Conservation (phyloP, 2,329 filamentous ascomycete species). For the Sporothrix schenckii region DNA sequence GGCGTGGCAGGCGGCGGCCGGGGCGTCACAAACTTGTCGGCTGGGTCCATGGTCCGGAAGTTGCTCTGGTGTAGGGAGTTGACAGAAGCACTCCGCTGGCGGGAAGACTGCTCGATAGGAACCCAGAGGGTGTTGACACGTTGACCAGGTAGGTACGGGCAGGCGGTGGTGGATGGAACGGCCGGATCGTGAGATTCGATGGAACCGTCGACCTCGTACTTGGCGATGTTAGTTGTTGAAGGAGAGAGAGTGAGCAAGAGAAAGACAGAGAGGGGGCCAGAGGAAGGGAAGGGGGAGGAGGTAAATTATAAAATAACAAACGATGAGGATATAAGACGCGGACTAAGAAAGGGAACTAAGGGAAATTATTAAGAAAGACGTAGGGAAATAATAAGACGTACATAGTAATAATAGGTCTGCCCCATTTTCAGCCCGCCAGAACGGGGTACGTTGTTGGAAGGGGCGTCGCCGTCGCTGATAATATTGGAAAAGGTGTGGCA, state of each 20-base stretch:
- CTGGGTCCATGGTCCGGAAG: conserved; percentile 75
- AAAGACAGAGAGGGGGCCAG: conserved; percentile 25
- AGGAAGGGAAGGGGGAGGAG: background rate
- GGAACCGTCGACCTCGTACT: conserved; percentile 84
- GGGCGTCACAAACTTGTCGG: conserved; percentile 73
- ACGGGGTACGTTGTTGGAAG: conserved; percentile 55
- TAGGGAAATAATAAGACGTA: conserved; percentile 51
- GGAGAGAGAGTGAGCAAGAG: background rate
- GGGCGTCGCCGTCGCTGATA: conserved; percentile 72
- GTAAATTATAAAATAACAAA: background rate
- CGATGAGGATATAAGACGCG: conserved; percentile 13
- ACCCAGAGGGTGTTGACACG: conserved; percentile 82
- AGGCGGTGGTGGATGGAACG: conserved; percentile 73
- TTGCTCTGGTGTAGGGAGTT: conserved; percentile 61
- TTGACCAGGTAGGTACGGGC: conserved; percentile 86
- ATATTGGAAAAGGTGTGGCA: conserved; percentile 87
- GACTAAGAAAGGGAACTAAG: conserved; percentile 23
- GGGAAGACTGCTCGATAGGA: conserved; percentile 66
- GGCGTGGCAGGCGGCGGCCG: conserved; percentile 56
- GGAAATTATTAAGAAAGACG: background rate
- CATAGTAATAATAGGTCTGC: conserved; percentile 93
- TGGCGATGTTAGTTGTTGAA: conserved; percentile 36
- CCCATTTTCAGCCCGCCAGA: conserved; percentile 88
- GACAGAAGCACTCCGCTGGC: conserved; percentile 66
- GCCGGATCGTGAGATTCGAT: conserved; percentile 74